phyloP scores from a whole-genome alignment of 345 rosid species.

The Mangifera indica region DNA sequence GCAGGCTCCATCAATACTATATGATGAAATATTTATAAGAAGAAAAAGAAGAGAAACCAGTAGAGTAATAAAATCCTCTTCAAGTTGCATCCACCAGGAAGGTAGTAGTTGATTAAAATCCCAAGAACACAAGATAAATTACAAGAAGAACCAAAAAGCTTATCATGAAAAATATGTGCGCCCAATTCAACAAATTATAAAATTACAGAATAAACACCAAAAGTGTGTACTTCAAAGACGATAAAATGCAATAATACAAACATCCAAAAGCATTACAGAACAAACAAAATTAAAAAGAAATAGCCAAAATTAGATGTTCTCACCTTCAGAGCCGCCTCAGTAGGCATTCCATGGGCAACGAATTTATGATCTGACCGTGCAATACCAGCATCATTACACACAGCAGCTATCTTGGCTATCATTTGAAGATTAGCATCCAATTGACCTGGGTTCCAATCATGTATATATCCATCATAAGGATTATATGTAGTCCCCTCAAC shows the following conservation, averaged over 20 bases:
- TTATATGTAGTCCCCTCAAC: constrained; percentile 67
- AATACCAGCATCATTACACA: constrained; percentile 65
- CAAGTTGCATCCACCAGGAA: neutral
- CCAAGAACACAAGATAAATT: neutral
- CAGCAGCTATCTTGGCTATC: constrained; percentile 60
- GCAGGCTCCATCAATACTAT: constrained; percentile 10
- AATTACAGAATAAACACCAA: neutral
- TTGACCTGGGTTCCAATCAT: constrained; percentile 50
- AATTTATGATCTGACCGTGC: constrained; percentile 49
- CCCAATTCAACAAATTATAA: neutral
- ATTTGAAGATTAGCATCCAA: constrained; percentile 69
- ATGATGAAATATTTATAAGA: neutral
- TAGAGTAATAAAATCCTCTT: neutral
- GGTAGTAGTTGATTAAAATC: neutral
- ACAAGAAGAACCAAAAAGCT: neutral
- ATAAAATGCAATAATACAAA: neutral
- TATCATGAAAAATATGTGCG: no score
- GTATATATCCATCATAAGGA: constrained; percentile 60
- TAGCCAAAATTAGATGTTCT: constrained; percentile 1
- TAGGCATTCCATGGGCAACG: constrained; percentile 64
- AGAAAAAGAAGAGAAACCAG: neutral
- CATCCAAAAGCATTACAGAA: neutral
- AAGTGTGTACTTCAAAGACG: neutral
- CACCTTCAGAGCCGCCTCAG: constrained; percentile 81
- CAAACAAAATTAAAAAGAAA: neutral